These are phyloP conservation scores for Stereocaulon alpinum DNA, from an alignment of 495 filamentous ascomycete species.

Conservation along the genomic window DNA sequence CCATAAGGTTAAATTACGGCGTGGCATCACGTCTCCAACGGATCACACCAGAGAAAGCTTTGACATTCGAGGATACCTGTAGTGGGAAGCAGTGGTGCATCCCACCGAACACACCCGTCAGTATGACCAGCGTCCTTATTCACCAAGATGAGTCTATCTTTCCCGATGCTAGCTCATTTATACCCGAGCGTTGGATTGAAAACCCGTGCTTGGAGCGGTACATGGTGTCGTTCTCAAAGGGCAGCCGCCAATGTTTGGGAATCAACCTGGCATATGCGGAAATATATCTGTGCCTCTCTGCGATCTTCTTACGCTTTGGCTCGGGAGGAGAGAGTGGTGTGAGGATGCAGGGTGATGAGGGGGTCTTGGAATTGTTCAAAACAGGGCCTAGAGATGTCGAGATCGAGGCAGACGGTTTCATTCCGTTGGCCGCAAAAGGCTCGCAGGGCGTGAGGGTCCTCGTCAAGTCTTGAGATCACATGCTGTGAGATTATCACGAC, in stretches of 20 bases:
- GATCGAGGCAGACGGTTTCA: not conserved
- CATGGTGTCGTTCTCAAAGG: constrained; percentile 6
- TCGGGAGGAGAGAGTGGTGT: not conserved
- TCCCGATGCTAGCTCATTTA: constrained; percentile 13
- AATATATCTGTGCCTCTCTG: not conserved
- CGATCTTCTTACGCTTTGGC: not conserved
- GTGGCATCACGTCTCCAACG: constrained; percentile 30
- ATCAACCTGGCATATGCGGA: constrained; percentile 8
- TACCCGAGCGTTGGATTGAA: constrained; percentile 18
- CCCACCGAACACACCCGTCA: constrained; percentile 26
- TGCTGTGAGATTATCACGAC: too few relatives aligned
- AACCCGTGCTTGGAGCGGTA: not conserved
- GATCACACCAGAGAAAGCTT: constrained; percentile 27
- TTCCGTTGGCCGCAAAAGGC: not conserved
- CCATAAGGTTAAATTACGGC: constrained; percentile 21
- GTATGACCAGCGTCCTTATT: constrained; percentile 24
- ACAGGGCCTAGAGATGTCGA: not conserved
- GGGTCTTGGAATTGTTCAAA: not conserved
- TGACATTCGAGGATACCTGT: not conserved
- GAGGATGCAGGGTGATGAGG: not conserved
- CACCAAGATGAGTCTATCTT: constrained; percentile 14
- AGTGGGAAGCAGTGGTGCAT: not conserved
- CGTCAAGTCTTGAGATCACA: not conserved
- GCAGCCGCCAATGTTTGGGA: constrained; percentile 3
- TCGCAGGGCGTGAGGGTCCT: not conserved